Evolutionary conservation across 768 basidiomycete genomes (phyloP), one percentile per base, ranked within the genome.

Genomic region (Psilocybe cyanescens): DNA sequence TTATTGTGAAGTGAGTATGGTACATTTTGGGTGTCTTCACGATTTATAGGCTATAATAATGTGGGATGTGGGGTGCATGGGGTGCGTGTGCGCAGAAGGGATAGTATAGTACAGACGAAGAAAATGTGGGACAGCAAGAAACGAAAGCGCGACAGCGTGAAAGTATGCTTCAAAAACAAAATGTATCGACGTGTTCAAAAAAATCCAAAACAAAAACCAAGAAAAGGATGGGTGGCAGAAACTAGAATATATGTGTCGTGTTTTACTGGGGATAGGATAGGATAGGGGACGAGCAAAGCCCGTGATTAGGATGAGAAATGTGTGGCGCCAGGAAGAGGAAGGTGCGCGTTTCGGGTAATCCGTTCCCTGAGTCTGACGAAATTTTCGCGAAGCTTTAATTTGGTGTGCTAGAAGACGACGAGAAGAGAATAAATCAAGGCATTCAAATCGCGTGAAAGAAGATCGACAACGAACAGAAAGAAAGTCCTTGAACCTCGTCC

Each of bases 401-500:
- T 41, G 29, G 48, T 41, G 39, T 44, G 47, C 60, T 62, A 48
- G 55, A 62, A 48, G 47, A 50, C 30, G 14, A 33, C 31, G 24
- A 30, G 1, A 37, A 60, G 9, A 8, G 1, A 8, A 48, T 54
- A 11, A 33, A 48, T 28, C 16, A 44, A 48, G 24, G 14, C 19
- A 14, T 12, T 5, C n/a, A 6, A 33, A 46, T n/a, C 24, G 41
- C 29, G n/a, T 54, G 24, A 35, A 35, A 53, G 29, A 37, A 17
- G 16, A 33, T 8, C 48, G 19, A 16, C 9, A 60, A 55, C 54
- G 37, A 49, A 60, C 59, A 46, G 47, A 48, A 55, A 60, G 24
- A 29, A 55, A 55, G 17, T 12, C 47, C 17, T 44, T 60, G 16
- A 60, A 9, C 53, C 59, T 16, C 37, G 35, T 60, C 59, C 55